These are phyloP conservation scores for Neocatenulostroma microsporum DNA, from an alignment of 2,329 filamentous ascomycete genomes.

Conservation along the genomic window DNA sequence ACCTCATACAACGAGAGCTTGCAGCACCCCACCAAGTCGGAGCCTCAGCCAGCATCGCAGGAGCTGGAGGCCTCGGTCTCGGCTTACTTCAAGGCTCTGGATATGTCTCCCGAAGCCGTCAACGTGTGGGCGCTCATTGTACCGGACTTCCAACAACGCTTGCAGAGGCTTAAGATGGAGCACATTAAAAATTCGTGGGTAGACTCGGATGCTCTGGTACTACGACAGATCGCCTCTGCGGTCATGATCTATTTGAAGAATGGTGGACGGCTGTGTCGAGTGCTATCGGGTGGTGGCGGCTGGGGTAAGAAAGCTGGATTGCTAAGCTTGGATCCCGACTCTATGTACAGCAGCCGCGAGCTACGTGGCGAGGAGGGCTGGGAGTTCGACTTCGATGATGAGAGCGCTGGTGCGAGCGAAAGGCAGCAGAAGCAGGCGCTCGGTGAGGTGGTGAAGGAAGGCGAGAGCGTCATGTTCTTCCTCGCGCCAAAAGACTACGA, in stretches of 20 bases:
- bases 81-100: slow-evolving; percentile 44
- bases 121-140: slow-evolving; percentile 67
- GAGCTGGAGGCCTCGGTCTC: slow-evolving; percentile 63
- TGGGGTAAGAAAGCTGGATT: slow-evolving; percentile 77
- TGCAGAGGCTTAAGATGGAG: neutral
- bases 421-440: slow-evolving; percentile 34
- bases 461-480: slow-evolving; percentile 61
- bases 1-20: slow-evolving; percentile 21
- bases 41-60: slow-evolving; percentile 54
- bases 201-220: neutral
- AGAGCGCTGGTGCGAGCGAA: slow-evolving; percentile 27
- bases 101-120: slow-evolving; percentile 41
- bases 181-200: slow-evolving; percentile 1
- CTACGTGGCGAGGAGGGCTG: slow-evolving; percentile 51
- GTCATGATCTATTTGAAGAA: neutral
- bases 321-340: slow-evolving; percentile 67
- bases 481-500: slow-evolving; percentile 31
- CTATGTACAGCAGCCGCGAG: slow-evolving; percentile 43
- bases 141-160: slow-evolving; percentile 31
- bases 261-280: slow-evolving; percentile 33
- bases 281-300: slow-evolving; percentile 72
- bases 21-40: neutral
- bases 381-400: slow-evolving; percentile 35
- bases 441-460: slow-evolving; percentile 53
- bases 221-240: neutral